These are phyloP conservation scores for Coniochaeta pulveracea DNA, from an alignment of 2,329 filamentous ascomycete genomes.

Conservation along the genomic window DNA sequence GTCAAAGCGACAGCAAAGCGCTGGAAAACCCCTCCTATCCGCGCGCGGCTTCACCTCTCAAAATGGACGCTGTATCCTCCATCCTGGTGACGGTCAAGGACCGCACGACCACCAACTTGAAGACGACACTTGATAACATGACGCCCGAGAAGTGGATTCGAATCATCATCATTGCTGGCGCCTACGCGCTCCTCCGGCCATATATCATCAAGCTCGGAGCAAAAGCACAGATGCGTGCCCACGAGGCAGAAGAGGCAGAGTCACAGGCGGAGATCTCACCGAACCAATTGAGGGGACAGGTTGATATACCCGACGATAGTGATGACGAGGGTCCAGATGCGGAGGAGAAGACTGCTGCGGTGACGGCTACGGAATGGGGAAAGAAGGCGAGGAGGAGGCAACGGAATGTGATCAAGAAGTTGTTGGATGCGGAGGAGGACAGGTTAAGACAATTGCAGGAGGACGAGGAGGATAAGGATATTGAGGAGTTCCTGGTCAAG, in stretches of 20 bases:
- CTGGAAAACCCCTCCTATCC: too few species aligned
- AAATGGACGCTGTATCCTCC: conserved; percentile 17
- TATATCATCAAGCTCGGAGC: conserved; percentile 60
- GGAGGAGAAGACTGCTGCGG: conserved; percentile 30
- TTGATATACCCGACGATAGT: conserved; percentile 40
- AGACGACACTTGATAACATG: conserved; percentile 37
- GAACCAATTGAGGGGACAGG: conserved; percentile 50
- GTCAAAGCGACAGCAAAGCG: too few species aligned
- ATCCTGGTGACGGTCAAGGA: conserved; percentile 14
- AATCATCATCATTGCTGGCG: conserved; percentile 58
- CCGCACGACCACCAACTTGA: conserved; percentile 36
- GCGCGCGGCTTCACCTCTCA: too few species aligned
- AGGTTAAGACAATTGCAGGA: conserved; percentile 41
- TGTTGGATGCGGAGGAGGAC: conserved; percentile 53
- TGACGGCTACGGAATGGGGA: conserved; percentile 50
- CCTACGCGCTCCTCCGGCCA: conserved; percentile 62
- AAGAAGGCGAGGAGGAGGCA: conserved; percentile 60
- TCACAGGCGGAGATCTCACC: conserved; percentile 43
- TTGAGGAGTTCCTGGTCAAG: conserved; percentile 54
- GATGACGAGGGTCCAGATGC: conserved; percentile 29
- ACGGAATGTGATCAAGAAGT: conserved; percentile 52
- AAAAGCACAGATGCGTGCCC: conserved; percentile 50
- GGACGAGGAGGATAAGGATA: conserved; percentile 63
- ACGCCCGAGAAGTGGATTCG: conserved; percentile 49
- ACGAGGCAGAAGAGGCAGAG: conserved; percentile 42